Percentiles rank a stretch among this genome's conserved stretches.
These are phyloP conservation scores for Peniophora sp. DNA, from an alignment of 1,284 basidiomycete species.

Conservation along the genomic window DNA sequence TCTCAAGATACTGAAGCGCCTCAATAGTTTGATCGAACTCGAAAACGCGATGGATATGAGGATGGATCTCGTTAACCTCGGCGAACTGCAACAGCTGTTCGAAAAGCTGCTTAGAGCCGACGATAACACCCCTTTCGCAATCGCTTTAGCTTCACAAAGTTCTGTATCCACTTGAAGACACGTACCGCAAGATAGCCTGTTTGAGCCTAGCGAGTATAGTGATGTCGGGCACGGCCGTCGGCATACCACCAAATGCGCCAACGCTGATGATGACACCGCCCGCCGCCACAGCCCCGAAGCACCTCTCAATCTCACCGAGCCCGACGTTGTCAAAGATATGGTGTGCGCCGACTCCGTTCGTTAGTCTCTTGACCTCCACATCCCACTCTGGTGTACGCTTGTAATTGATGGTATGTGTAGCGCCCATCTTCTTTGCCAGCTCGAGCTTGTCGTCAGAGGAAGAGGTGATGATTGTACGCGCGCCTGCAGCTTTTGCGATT, in stretches of 20 bases:
- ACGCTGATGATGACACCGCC: conserved; percentile 16
- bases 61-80: conserved; percentile 21
- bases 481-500: neutral
- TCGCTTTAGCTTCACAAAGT: neutral
- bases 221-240: neutral
- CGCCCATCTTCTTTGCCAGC: conserved; percentile 23
- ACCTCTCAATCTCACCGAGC: conserved; percentile 11
- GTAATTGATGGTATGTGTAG: conserved; percentile 30
- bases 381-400: conserved; percentile 20
- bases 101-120: conserved; percentile 17
- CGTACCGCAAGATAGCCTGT: neutral
- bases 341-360: conserved; percentile 8
- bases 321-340: conserved; percentile 17
- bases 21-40: conserved; percentile 26
- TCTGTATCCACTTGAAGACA: neutral
- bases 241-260: conserved; percentile 12
- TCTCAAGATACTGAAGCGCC: conserved; percentile 28
- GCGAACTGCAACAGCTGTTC: conserved; percentile 29
- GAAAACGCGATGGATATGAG: conserved; percentile 32
- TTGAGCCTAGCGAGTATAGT: neutral
- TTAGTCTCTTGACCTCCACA: conserved; percentile 17
- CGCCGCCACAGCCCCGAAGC: conserved; percentile 7
- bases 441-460: conserved; percentile 33
- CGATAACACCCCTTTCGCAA: neutral
- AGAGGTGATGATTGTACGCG: conserved; percentile 30